A percentile compares a stretch with the other conserved stretches of the same genome.
Conservation (phyloP, 305 asterid genomes). For the Solanum chacoense region DNA sequence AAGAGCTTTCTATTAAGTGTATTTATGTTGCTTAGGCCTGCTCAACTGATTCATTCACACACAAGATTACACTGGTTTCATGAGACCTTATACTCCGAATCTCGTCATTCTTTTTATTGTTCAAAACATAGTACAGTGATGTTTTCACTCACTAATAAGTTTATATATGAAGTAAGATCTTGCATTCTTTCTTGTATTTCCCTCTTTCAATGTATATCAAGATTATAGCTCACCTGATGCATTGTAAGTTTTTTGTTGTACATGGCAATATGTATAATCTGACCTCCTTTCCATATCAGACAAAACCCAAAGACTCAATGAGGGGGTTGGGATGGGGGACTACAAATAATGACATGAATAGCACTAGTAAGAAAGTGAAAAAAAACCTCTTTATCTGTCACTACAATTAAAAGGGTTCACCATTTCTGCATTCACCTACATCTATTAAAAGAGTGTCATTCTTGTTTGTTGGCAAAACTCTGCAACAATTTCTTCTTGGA, state of each 20-base stretch:
- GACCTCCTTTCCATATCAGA: neutral
- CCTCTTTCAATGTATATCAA: neutral
- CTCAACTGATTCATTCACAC: neutral
- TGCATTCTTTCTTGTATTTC: neutral
- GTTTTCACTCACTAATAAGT: neutral
- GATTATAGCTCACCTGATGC: neutral
- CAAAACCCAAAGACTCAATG: neutral
- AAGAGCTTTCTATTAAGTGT: neutral
- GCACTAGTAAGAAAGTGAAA: neutral
- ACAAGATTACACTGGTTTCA: neutral
- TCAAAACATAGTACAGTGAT: neutral
- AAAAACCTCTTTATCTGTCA: neutral
- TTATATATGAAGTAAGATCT: neutral
- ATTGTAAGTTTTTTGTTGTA: neutral
- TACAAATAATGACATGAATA: neutral
- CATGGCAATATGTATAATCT: neutral
- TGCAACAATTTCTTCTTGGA: constrained; percentile 35
- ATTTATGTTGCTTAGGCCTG: neutral
- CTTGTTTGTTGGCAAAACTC: constrained; percentile 17
- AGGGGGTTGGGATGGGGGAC: neutral
- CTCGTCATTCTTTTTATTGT: neutral
- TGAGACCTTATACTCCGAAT: neutral
- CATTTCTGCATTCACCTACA: constrained; percentile 24
- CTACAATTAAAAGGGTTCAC: constrained; percentile 14
- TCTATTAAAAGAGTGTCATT: constrained; percentile 18